A percentile compares a stretch with the other conserved stretches of the same genome.
Conservation (phyloP, 139 green algal genomes). For the Pleodorina starrii region DNA sequence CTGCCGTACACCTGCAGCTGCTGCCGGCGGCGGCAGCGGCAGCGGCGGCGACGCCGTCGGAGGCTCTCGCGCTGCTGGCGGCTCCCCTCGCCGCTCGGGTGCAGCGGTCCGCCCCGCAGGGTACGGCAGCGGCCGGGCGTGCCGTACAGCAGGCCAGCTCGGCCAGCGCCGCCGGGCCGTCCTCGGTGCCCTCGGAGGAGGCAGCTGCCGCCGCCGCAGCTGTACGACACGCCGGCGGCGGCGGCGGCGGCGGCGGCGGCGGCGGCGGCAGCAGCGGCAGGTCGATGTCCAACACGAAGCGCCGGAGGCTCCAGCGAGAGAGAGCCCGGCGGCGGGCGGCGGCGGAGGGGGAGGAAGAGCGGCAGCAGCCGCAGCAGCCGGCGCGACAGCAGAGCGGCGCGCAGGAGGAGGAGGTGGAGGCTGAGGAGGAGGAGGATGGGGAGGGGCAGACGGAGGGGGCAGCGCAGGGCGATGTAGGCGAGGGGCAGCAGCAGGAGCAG, state of each 20-base stretch:
- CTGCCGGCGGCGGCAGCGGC: neutral
- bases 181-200: too few species aligned
- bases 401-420: neutral
- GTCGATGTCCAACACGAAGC: neutral
- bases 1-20: neutral
- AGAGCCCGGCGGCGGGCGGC: neutral
- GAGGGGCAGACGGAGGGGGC: neutral
- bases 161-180: too few species aligned
- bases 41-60: neutral
- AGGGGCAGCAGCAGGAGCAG: neutral
- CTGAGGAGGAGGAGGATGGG: neutral
- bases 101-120: neutral
- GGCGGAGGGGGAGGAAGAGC: neutral
- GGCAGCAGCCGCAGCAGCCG: neutral
- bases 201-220: neutral
- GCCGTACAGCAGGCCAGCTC: neutral
- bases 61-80: neutral
- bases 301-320: slow-evolving; percentile 5
- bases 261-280: neutral
- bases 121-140: neutral
- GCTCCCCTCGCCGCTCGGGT: neutral
- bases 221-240: neutral
- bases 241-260: neutral
- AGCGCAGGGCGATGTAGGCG: too few species aligned
- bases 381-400: neutral